Conservation (phyloP, 495 filamentous ascomycete genomes). For the Hyaloscypha hepaticicola region DNA sequence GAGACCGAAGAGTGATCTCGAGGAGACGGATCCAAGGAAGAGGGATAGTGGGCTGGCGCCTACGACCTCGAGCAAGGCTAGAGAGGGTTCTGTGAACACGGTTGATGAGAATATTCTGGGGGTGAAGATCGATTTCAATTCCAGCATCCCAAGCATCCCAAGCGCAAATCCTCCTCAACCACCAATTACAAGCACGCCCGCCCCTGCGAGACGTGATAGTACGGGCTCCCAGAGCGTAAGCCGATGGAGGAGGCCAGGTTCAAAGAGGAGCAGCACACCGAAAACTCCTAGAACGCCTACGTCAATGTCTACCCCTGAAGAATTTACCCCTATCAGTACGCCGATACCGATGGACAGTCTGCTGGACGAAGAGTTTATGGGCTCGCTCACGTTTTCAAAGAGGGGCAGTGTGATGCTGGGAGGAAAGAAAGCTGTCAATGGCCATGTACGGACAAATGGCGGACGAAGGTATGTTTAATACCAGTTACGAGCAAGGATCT, state of each 20-base stretch:
- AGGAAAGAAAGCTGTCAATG: slow-evolving; percentile 43
- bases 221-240: background rate
- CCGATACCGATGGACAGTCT: slow-evolving; percentile 52
- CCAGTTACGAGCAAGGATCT: background rate
- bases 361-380: slow-evolving; percentile 50
- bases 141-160: background rate
- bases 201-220: slow-evolving; percentile 5
- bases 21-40: slow-evolving; percentile 19
- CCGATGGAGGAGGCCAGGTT: slow-evolving; percentile 13
- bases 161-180: background rate
- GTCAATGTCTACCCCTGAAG: slow-evolving; percentile 6
- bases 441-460: slow-evolving; percentile 23
- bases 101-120: slow-evolving; percentile 12
- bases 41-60: slow-evolving; percentile 32
- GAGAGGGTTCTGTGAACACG: slow-evolving; percentile 14
- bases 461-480: slow-evolving; percentile 20
- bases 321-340: slow-evolving; percentile 49
- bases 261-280: slow-evolving; percentile 20
- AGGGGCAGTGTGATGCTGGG: slow-evolving; percentile 66
- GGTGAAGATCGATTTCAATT: slow-evolving; percentile 21
- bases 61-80: slow-evolving; percentile 15
- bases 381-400: slow-evolving; percentile 53
- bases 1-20: background rate
- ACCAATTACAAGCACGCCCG: background rate
- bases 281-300: background rate